Evolutionary conservation across 176 grass and related monocot species (phyloP).

Genomic region (Pharus latifolius): DNA sequence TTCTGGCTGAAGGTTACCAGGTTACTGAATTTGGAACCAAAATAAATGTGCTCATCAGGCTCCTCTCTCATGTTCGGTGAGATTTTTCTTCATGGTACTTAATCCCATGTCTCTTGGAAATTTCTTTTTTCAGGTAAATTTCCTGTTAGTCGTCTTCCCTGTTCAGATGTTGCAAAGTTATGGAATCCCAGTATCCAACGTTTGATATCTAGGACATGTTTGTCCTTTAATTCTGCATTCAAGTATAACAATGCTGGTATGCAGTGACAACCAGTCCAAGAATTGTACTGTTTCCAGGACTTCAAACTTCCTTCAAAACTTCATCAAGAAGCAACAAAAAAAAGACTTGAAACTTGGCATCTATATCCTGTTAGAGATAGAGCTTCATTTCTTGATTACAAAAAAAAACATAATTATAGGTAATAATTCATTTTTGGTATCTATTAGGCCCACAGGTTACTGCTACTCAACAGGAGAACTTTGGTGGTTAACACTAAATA

Average conservation of each 20-base stretch:
- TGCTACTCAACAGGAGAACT: conserved; percentile 18
- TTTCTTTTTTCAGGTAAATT: background rate
- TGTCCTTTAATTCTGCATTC: background rate
- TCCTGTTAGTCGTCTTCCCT: background rate
- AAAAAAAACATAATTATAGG: background rate
- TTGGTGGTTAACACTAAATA: conserved; percentile 2
- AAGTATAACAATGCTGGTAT: background rate
- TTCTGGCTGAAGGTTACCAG: background rate
- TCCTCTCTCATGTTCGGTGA: background rate
- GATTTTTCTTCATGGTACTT: background rate
- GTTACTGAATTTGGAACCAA: background rate
- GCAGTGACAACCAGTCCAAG: background rate
- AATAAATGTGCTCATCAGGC: background rate
- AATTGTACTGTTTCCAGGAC: background rate
- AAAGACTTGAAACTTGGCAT: background rate
- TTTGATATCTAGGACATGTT: background rate
- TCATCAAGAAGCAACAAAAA: conserved; percentile 12
- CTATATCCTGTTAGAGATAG: background rate
- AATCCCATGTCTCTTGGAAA: background rate
- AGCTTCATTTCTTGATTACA: background rate
- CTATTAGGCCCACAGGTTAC: conserved; percentile 11
- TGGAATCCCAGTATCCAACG: background rate
- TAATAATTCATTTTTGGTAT: conserved; percentile 18
- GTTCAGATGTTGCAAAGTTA: background rate
- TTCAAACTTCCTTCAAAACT: background rate